Evolutionary conservation across 1,139 yeast species (phyloP), one percentile per base, ranked within the genome.

Genomic region (Pichia sp.): DNA sequence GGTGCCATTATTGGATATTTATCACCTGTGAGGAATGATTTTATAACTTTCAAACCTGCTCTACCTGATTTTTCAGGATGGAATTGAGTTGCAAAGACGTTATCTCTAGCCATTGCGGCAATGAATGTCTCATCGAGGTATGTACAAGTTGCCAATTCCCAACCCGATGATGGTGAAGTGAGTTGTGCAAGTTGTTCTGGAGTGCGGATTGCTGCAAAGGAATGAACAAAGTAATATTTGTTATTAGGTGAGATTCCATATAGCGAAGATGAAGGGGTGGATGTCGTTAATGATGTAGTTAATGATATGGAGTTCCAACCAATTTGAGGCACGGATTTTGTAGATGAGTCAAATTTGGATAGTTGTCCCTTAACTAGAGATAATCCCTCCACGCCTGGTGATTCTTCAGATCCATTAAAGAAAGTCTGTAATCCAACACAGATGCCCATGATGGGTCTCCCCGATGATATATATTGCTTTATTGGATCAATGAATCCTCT

Each of bases 1-100:
- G n/a, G n/a, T n/a, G n/a, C 12, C n/a, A 25, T 25, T 5, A 18
- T 16, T 20, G 39, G 28, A 18, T 19, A 30, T 47, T 63, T 65
- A 11, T 58, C 57, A 34, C 77, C 81, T 30, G 68, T 67, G 46
- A 91, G 64, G 54, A 91, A 91, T 22, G 83, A 72, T 42, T 73
- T 70, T 40, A 91, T 69, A 7, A 88, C 77, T 44, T 74, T 72
- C 31, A 91, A 64, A 30, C 98, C 98, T 8, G 96, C 95, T 29
- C 66, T 58, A 10, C 98, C 98, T 3, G 96, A 84, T 59, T 91
- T 91, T 58, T 91, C 98, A 6, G 98, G 98, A 60, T 91, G 98
- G 60, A 91, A 91, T 59, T 91, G 98, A 1, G 97, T 91, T 30
- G 96, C 95, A 60, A 91, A 84, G 16, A 88, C 67, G 45, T 86